phyloP scores from a whole-genome alignment of 257 asterid species.

The Buddleja alternifolia region DNA sequence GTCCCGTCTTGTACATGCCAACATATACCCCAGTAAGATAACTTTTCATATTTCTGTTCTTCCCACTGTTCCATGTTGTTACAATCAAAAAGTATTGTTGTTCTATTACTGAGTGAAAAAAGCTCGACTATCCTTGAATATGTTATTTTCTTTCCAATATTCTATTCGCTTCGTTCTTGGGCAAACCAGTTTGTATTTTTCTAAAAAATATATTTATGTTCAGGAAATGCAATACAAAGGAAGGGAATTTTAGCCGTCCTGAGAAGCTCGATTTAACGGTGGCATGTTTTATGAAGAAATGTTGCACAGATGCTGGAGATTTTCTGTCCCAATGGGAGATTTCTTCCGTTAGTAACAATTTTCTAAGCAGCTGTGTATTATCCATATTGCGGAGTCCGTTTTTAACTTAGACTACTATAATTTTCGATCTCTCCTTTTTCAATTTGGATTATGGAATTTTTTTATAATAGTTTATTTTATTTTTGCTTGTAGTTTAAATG shows the following conservation, averaged over 20 bases:
- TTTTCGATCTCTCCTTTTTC: not conserved
- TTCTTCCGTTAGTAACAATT: not conserved
- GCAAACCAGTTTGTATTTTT: too few relatives aligned
- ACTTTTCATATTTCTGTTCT: slow-evolving; percentile 1
- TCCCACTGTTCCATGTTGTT: slow-evolving; percentile 10
- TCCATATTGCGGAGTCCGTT: slow-evolving; percentile 13
- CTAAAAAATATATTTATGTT: slow-evolving; percentile 14
- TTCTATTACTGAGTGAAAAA: not conserved
- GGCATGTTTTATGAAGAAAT: slow-evolving; percentile 10
- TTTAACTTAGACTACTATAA: slow-evolving; percentile 19
- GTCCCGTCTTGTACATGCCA: slow-evolving; percentile 64
- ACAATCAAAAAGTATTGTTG: not conserved
- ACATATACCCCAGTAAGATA: slow-evolving; percentile 57
- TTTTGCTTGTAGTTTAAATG: too few relatives aligned
- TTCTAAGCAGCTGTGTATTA: not conserved
- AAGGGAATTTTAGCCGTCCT: slow-evolving; percentile 39
- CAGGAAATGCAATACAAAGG: slow-evolving; percentile 76
- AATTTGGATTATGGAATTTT: not conserved
- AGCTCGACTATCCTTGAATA: too few relatives aligned
- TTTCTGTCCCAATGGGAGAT: slow-evolving; percentile 5
- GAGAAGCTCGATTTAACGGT: too few relatives aligned
- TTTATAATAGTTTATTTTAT: too few relatives aligned
- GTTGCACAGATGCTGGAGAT: slow-evolving; percentile 7
- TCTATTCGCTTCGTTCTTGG: not conserved
- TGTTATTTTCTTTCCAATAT: not conserved